Evolutionary conservation across 345 rosid species (phyloP).

Genomic region (Populus tremula): DNA sequence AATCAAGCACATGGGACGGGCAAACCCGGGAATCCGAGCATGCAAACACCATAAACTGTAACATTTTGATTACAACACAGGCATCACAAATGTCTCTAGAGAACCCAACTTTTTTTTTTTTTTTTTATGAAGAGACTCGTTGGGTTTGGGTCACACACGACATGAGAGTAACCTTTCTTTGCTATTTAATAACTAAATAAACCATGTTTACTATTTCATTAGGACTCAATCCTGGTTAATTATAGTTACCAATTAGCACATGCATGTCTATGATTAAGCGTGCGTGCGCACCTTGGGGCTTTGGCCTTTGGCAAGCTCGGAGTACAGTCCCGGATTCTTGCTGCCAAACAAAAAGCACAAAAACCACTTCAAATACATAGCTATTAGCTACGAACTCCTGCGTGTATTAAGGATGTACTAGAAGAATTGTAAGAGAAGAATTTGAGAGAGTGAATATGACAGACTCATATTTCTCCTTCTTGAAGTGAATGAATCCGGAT

Average conservation of each 20-base stretch:
- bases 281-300: slow-evolving; percentile 59
- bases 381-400: no score
- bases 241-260: neutral
- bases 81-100: neutral
- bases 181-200: no score
- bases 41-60: slow-evolving; percentile 89
- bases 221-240: no score
- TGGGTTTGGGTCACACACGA: no score
- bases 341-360: slow-evolving; percentile 30
- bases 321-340: slow-evolving; percentile 60
- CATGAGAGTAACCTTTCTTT: no score
- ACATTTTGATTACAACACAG: neutral
- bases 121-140: no score
- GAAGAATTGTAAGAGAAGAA: neutral
- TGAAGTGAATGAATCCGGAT: slow-evolving; percentile 74
- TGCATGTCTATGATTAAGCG: neutral
- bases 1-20: slow-evolving; percentile 81
- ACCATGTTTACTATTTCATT: no score
- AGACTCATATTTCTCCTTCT: slow-evolving; percentile 87
- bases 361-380: neutral
- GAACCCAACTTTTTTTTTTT: no score
- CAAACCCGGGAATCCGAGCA: slow-evolving; percentile 97
- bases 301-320: slow-evolving; percentile 83
- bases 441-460: neutral
- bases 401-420: neutral